Evolutionary conservation across 148 eudicot genomes (phyloP), one percentile per base, ranked within the genome.

Genomic region (Diospyros lotus): DNA sequence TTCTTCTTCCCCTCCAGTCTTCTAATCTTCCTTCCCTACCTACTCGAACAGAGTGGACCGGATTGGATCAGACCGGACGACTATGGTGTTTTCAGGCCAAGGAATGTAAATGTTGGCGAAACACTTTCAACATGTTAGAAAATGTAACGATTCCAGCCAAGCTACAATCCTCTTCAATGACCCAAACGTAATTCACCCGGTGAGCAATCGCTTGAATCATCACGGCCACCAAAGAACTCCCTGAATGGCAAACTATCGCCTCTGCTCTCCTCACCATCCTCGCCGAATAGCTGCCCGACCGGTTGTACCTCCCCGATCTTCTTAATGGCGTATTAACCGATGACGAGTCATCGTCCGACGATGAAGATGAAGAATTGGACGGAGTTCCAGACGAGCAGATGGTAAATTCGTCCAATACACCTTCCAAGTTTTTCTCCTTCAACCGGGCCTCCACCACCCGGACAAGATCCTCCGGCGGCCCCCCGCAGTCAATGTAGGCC

Each of bases 191-290:
- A 42, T 79, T 94, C 46, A 89, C 93, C 4, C 98, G 84, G 73
- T 89, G 97, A 1, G 97, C 83, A 2, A 94, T 83, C 0, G 97
- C 98, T 74, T 94, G 98, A 11, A 94, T 86, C 94, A 92, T 92
- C 55, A 94, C 96, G 0, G 98, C 98, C 15, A 89, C 88, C 70
- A 94, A 75, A 40, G 98, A 94, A 69, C 98, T 94, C 54, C 87
- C 75, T 4, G 88, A 88, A 64, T 86, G 83, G 63, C 98, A 92
- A 66, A 90, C 90, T 1, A 89, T 86, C 14, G 93, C 94, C 80
- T 90, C 96, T 0, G 95, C 84, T 58, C 77, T 80, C 69, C 83
- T 80, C 61, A 72, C 82, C 84, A 86, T 86, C 78, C 96, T 86
- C 40, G 90, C 90, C 40, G 91, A 87, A 75, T 82, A 84, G 69